Evolutionary conservation across 2,329 filamentous ascomycete species (phyloP), one percentile per base, ranked within the genome.

Genomic region (Pyrenophora tritici-repentis): DNA sequence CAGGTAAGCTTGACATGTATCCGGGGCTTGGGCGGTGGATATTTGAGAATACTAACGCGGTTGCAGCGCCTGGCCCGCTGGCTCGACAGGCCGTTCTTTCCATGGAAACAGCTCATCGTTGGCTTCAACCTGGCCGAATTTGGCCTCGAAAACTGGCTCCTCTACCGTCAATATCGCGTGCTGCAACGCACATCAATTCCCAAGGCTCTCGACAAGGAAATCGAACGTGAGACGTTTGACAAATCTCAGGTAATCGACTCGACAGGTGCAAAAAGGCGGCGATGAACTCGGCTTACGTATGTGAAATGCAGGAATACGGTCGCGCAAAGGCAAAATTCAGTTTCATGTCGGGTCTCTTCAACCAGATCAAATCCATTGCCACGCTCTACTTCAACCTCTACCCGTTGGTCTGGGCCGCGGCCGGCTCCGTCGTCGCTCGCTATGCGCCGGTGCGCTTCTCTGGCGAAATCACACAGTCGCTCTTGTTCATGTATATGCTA

Each of bases 31-130:
- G 16, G n/a, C 18, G 18, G 18, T 20, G 18, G 18, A 20, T 18
- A 10, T 17, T 10, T 10, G 16, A 29, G 4, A 4, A 18, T 45
- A 46, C 57, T 68, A 47, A 71, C 46, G 40, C 2, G 16, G 7
- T 24, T 13, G 18, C 37, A 85, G 81, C 79, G 83, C 79, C 86
- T 97, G 63, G 90, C 91, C 71, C 85, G 85, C 75, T 86, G 89
- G 75, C 87, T 97, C 67, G 94, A 99, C 80, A 86, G 90, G 70
- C 92, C 93, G 51, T 81, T 90, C 70, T 96, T 97, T 79, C 93
- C 94, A 47, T 99, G 94, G 94, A 99, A 97, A 85, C 89, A 86
- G 73, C 86, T 99, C 66, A 92, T 99, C 67, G 84, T 97, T 65
- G 90, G 91, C 67, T 99, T 99, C 79, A 96, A 91, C 24, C 74